Evolutionary conservation across 2,329 filamentous ascomycete species (phyloP), one percentile per base, ranked within the genome.

Genomic region (Fusarium paranaense): DNA sequence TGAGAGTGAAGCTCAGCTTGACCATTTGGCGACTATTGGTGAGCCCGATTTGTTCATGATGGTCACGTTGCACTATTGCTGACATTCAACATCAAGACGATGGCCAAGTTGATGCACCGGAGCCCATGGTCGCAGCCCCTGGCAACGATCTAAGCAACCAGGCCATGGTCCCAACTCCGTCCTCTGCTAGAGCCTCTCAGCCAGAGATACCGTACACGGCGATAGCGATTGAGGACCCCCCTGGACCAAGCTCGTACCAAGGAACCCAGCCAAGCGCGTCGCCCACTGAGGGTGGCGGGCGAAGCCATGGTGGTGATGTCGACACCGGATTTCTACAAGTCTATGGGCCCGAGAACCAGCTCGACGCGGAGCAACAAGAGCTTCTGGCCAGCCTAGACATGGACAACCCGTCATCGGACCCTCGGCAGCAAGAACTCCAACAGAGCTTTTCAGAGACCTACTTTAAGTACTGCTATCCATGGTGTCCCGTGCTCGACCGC

Each of bases 361-460:
- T 77, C 7, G 75, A 80, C 45, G 80, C 80, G 0, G 72, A 79
- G 25, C 76, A 80, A 25, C 79, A 80, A 52, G 79, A 81, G 6
- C 67, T 79, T 37, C 76, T 79, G 18, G 80, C 74, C 1, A 78
- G 67, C 18, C 64, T 81, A 8, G 78, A 78, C 9, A 72, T 73
- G 5, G 75, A 75, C 11, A 64, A 73, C 16, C 65, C 67, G 16
- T 58, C 69, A 4, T 72, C 78, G 0, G 74, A 73, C 4, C 67
- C 74, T 3, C 52, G 63, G 1, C 74, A 76, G 8, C 70, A 71
- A 7, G 74, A 81, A 8, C 77, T 85, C 0, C 81, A 82, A 50
- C 80, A 85, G 54, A 84, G 80, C 32, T 86, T 85, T 65, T 78
- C 80, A 5, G 84, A 85, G 37, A 85, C 84, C 0, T 86, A 86